Conservation (phyloP, 2,329 filamentous ascomycete genomes). For the Triangularia setosa region DNA sequence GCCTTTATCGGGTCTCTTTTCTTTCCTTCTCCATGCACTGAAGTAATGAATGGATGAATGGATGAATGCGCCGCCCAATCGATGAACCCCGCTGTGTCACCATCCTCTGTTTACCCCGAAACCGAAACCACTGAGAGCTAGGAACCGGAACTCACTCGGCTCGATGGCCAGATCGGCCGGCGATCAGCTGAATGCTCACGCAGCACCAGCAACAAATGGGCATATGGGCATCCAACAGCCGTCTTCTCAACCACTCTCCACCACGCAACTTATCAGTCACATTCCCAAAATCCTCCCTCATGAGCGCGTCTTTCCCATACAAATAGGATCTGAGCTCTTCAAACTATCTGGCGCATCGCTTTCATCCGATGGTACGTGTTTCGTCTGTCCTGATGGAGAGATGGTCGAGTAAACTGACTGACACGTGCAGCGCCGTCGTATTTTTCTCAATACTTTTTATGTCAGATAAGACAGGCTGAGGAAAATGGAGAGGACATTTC, state of each 20-base stretch:
- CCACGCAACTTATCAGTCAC: constrained; percentile 20
- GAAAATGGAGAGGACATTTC: constrained; percentile 52
- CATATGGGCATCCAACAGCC: constrained; percentile 2
- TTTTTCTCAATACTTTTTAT: constrained; percentile 89
- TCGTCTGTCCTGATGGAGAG: background rate
- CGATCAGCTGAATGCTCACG: background rate
- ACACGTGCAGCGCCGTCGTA: constrained; percentile 74
- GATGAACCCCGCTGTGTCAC: background rate
- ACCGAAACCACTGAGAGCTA: constrained; percentile 2
- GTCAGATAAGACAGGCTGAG: constrained; percentile 66
- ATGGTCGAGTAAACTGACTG: background rate
- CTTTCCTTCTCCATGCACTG: background rate
- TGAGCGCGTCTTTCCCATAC: constrained; percentile 70
- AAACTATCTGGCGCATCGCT: constrained; percentile 70
- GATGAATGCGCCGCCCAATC: constrained; percentile 2
- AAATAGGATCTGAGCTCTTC: constrained; percentile 69
- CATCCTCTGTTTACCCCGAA: background rate
- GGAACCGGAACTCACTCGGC: background rate
- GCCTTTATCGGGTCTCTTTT: background rate
- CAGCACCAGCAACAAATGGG: background rate
- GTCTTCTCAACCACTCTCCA: constrained; percentile 7
- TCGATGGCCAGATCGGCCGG: background rate
- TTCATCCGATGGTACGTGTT: constrained; percentile 63
- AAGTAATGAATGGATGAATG: background rate
- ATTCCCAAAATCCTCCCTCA: constrained; percentile 61